A percentile compares a stretch with the other conserved stretches of the same genome.
phyloP scores from a whole-genome alignment of 208 protist genomes.

The Leishmania turanica region DNA sequence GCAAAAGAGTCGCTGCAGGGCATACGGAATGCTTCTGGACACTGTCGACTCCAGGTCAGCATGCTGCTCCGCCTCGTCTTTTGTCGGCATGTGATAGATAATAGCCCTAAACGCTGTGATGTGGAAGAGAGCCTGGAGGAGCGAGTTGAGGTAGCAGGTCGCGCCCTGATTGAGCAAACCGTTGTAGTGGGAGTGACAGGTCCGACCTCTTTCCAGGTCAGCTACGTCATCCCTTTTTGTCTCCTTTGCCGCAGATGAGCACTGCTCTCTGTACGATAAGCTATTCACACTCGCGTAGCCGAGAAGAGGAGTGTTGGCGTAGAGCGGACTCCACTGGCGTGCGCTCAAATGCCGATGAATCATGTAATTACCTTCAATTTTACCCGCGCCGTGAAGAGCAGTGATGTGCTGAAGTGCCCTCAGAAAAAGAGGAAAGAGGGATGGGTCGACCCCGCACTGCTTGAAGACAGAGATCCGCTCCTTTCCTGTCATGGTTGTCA shows the following conservation, averaged over 20 bases:
- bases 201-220: slow-evolving; percentile 15
- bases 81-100: slow-evolving; percentile 92
- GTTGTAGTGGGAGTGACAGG: slow-evolving; percentile 52
- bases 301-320: slow-evolving; percentile 47
- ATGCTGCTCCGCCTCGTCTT: slow-evolving; percentile 68
- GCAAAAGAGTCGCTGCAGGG: slow-evolving; percentile 90
- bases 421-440: slow-evolving; percentile 79
- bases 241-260: background rate
- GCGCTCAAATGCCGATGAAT: slow-evolving; percentile 79
- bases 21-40: slow-evolving; percentile 86
- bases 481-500: slow-evolving; percentile 76
- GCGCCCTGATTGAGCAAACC: slow-evolving; percentile 92
- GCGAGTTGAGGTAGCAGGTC: slow-evolving; percentile 93
- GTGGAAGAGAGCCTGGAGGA: slow-evolving; percentile 92
- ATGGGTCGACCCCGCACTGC: slow-evolving; percentile 72
- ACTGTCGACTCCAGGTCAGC: slow-evolving; percentile 20
- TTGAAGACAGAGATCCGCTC: slow-evolving; percentile 69
- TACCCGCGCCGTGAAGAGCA: slow-evolving; percentile 46
- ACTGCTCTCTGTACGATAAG: slow-evolving; percentile 43
- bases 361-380: slow-evolving; percentile 59
- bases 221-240: slow-evolving; percentile 12
- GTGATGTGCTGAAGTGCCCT: slow-evolving; percentile 81
- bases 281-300: slow-evolving; percentile 71
- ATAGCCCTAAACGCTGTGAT: slow-evolving; percentile 82
- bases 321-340: slow-evolving; percentile 64